These are phyloP conservation scores for Lindgomyces ingoldianus DNA, from an alignment of 495 filamentous ascomycete species.

Conservation along the genomic window DNA sequence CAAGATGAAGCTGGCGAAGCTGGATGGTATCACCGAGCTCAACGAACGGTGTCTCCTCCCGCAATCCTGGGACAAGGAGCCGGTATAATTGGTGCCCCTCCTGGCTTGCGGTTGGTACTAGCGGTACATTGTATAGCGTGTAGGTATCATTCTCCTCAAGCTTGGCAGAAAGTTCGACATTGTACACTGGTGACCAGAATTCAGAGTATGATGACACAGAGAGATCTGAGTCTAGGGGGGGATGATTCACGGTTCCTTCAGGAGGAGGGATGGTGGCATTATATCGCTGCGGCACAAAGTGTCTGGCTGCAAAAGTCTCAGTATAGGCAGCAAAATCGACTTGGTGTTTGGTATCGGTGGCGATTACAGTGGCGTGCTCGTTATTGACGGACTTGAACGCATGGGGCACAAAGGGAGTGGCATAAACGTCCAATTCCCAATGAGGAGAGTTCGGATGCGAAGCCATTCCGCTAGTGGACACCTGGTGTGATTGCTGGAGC, in stretches of 20 bases:
- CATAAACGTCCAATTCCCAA: constrained; percentile 8
- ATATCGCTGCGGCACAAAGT: background rate
- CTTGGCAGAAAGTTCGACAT: background rate
- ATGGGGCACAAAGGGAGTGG: background rate
- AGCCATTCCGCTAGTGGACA: background rate
- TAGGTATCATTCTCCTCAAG: constrained; percentile 24
- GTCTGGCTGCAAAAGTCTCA: background rate
- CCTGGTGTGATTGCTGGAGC: background rate
- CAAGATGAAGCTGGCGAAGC: constrained; percentile 30
- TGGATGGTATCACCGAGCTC: constrained; percentile 35
- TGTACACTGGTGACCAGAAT: background rate
- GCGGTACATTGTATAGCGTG: constrained; percentile 30
- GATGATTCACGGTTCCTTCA: background rate
- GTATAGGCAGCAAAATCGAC: background rate
- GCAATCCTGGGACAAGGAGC: constrained; percentile 34
- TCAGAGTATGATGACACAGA: background rate
- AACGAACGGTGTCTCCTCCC: constrained; percentile 30
- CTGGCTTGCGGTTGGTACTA: background rate
- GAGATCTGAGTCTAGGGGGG: background rate
- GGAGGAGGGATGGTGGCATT: background rate
- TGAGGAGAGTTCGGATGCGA: too few species aligned
- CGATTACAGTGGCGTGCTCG: background rate
- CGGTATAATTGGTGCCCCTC: constrained; percentile 12
- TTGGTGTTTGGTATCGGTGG: background rate
- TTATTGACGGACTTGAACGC: background rate